Percentiles rank a stretch among this genome's conserved stretches.
phyloP scores from a whole-genome alignment of 495 filamentous ascomycete genomes.

The Cenococcum geophilum region DNA sequence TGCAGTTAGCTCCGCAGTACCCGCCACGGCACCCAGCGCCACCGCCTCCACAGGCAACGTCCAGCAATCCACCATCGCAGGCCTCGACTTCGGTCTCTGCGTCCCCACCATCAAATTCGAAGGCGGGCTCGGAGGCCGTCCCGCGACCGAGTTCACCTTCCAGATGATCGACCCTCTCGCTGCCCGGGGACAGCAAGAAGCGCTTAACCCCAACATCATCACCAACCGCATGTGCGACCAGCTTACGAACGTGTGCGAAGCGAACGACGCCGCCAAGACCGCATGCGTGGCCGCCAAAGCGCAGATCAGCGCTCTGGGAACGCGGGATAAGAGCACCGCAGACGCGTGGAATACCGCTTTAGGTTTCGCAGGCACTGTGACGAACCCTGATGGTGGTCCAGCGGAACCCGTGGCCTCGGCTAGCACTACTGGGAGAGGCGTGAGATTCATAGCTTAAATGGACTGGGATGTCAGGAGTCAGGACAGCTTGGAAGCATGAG shows the following conservation, averaged over 20 bases:
- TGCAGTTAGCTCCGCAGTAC: slow-evolving; percentile 1
- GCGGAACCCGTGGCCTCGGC: slow-evolving; percentile 2
- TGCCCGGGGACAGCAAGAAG: slow-evolving; percentile 47
- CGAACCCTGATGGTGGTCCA: slow-evolving; percentile 27
- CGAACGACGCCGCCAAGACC: slow-evolving; percentile 41
- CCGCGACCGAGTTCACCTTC: slow-evolving; percentile 49
- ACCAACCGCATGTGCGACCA: slow-evolving; percentile 56
- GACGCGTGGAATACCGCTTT: slow-evolving; percentile 37
- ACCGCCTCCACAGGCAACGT: slow-evolving; percentile 17
- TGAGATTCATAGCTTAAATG: not conserved
- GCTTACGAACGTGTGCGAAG: slow-evolving; percentile 43
- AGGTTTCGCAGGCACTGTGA: slow-evolving; percentile 25
- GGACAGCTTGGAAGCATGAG: too few relatives aligned
- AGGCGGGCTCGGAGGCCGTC: slow-evolving; percentile 44
- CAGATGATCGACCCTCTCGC: slow-evolving; percentile 46
- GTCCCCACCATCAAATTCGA: slow-evolving; percentile 51
- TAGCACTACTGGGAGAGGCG: not conserved
- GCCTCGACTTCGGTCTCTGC: slow-evolving; percentile 49
- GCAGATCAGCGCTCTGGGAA: slow-evolving; percentile 30
- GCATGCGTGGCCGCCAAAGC: slow-evolving; percentile 40
- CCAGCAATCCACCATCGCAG: slow-evolving; percentile 28
- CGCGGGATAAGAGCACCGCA: slow-evolving; percentile 33
- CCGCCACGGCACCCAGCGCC: slow-evolving; percentile 15
- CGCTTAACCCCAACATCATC: slow-evolving; percentile 58
- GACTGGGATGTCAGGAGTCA: too few relatives aligned